A percentile compares a stretch with the other conserved stretches of the same genome.
phyloP scores from a whole-genome alignment of 208 protist genomes.

The Trypanosoma vivax region DNA sequence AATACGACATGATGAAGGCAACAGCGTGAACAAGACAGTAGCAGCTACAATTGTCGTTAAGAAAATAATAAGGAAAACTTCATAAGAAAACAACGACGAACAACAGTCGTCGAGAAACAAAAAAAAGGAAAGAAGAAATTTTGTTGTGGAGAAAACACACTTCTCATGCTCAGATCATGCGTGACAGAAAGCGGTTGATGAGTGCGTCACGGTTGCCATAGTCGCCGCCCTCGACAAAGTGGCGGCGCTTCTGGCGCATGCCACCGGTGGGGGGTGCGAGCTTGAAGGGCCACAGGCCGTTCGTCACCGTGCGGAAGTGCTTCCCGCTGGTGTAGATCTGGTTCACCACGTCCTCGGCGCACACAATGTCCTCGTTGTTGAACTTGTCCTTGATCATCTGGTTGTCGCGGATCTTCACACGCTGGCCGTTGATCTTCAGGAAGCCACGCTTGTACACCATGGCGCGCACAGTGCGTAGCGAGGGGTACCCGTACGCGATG shows the following conservation, averaged over 20 bases:
- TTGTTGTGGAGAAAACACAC: too few relatives aligned
- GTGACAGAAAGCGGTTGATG: conserved; percentile 97
- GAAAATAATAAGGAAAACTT: too few relatives aligned
- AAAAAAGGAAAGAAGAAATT: too few relatives aligned
- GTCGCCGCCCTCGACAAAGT: conserved; percentile 99
- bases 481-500: conserved; percentile 99
- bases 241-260: conserved; percentile 93
- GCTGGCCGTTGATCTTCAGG: conserved; percentile 96
- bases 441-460: conserved; percentile 99
- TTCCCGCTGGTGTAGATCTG: conserved; percentile 99
- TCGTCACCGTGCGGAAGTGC: conserved; percentile 97
- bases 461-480: conserved; percentile 94
- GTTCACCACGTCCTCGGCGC: conserved; percentile 99
- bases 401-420: conserved; percentile 96
- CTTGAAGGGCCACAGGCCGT: conserved; percentile 99
- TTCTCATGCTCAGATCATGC: conserved; percentile 95
- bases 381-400: conserved; percentile 94
- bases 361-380: conserved; percentile 94
- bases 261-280: conserved; percentile 94
- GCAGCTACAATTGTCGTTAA: too few relatives aligned
- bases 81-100: too few relatives aligned
- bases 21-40: too few relatives aligned
- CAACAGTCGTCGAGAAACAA: too few relatives aligned
- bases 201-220: conserved; percentile 98
- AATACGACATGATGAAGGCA: too few relatives aligned